Base-by-base conservation (phyloP, 352 stramenopile species). In the Chrysophaeum taylorii region DNA sequence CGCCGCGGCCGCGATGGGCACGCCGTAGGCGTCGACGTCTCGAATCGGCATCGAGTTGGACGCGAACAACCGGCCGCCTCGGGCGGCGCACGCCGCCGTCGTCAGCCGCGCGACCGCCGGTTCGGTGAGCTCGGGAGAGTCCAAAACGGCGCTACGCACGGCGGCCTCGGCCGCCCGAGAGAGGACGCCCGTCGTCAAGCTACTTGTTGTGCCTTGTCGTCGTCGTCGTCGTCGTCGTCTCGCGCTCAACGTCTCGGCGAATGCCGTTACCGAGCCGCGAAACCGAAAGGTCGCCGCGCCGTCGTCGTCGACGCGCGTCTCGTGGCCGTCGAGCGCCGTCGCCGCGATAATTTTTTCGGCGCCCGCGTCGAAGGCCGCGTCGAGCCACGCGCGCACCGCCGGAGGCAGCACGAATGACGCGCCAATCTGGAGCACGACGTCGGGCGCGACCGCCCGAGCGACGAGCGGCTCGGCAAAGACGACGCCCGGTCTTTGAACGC, bases 261-360 rank as follows among this genome's bases (percentile, higher is more conserved):
- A 45, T 16, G 7, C 36, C 2, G 2, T 23, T 9, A n/a, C 12
- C 7, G 57, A 45, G 33, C 1, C 33, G 33, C 31, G 2, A 18
- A 66, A 5, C 2, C 57, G 31, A 2, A n/a, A 1, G 1, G 33
- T 45, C 57, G 57, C 45, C n/a, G n/a, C n/a, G n/a, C 31, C 31
- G 35, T 66, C 57, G 57, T 66, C 57, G 35, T 66, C 57, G 57
- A 66, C 36, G 31, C 57, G 31, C n/a, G n/a, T n/a, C n/a, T n/a
- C n/a, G n/a, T n/a, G n/a, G n/a, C n/a, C n/a, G 9, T 23, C 9
- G 2, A 2, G 57, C 2, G 14, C 31, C 57, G 31, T 31, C 14
- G 5, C 33, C 1, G n/a, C 57, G 33, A 66, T 36, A 36, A 66
- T 36, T 36, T 66, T 66, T 1, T 2, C 1, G n/a, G 36, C 31